Conservation (phyloP, 176 grass and related monocot species). For the Pontederia crassipes region DNA sequence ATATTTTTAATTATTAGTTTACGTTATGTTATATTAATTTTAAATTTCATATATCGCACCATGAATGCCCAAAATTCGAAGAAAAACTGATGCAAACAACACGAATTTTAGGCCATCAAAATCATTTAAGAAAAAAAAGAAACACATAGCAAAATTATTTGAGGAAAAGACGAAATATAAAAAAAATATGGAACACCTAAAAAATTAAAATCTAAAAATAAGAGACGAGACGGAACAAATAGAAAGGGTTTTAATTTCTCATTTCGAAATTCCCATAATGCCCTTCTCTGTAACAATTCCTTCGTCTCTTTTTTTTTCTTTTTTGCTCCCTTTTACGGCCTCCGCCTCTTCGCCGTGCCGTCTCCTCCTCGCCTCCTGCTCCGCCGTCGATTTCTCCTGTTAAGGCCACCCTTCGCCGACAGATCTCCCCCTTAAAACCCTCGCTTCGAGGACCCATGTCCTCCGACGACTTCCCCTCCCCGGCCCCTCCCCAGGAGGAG, state of each 20-base stretch:
- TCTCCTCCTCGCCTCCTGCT: background rate
- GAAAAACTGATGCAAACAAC: too few species aligned
- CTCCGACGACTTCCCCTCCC: background rate
- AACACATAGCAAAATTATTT: too few species aligned
- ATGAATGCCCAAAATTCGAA: too few species aligned
- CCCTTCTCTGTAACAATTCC: background rate
- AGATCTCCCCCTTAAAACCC: slow-evolving; percentile 4
- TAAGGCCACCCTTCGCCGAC: background rate
- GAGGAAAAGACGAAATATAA: too few species aligned
- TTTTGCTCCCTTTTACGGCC: background rate
- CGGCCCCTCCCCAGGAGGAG: background rate
- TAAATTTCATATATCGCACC: too few species aligned
- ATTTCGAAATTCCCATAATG: background rate
- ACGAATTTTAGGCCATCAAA: too few species aligned
- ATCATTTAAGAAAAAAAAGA: too few species aligned
- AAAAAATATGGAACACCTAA: too few species aligned
- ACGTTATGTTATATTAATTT: too few species aligned
- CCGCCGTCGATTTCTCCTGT: background rate
- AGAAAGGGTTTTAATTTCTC: background rate
- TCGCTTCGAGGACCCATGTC: background rate
- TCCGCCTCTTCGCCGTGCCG: slow-evolving; percentile 16
- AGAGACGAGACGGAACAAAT: too few species aligned
- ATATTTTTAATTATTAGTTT: too few species aligned
- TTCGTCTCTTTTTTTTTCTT: background rate
- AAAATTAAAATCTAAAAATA: too few species aligned